Base-by-base conservation (phyloP, 306 rosid species). In the Vachellia pachyceras region DNA sequence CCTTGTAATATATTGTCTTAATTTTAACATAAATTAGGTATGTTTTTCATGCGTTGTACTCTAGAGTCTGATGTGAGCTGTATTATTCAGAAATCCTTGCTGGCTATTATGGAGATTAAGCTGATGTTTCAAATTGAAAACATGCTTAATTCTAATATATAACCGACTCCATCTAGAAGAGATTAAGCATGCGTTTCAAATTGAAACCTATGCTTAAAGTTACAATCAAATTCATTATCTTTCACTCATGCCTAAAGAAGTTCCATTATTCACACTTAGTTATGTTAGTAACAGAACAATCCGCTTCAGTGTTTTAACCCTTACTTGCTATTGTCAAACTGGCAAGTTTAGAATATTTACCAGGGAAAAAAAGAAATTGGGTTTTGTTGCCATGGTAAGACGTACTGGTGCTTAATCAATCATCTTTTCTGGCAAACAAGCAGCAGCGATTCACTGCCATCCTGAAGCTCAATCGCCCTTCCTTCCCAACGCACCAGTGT, bases 341-440 rank as follows among this genome's bases (percentile, higher is more conserved):
- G 71, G 60, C 17, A 55, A 80, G 61, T 70, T 77, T 36, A 79
- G 87, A 86, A 78, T 65, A 82, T 69, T 88, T 85, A 89, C 94
- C 95, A 83, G 87, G 69, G 81, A 71, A 80, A 72, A 49, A 78
- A 68, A 79, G 39, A 57, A 78, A 75, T 65, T 54, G 73, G 82
- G 82, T 84, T 82, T 78, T 42, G 83, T 22, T 17, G 10, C 73
- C 82, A 81, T 46, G 83, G 84, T 77, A 88, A 84, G 83, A 81
- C 76, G 36, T 42, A 71, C 22, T 40, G 73, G 67, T 33, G 81
- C 80, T 49, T 69, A 84, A 79, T 60, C 84, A 65, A 80, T 94
- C 90, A 94, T 88, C 90, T 94, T 84, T 74, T 92, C 85, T 90
- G 98, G 88, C 98, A 92, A 83, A 94, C 94, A 33, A 94, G 98